Evolutionary conservation across 208 protist species (phyloP), one percentile per base, ranked within the genome.

Genomic region (Novymonas esmeraldas): DNA sequence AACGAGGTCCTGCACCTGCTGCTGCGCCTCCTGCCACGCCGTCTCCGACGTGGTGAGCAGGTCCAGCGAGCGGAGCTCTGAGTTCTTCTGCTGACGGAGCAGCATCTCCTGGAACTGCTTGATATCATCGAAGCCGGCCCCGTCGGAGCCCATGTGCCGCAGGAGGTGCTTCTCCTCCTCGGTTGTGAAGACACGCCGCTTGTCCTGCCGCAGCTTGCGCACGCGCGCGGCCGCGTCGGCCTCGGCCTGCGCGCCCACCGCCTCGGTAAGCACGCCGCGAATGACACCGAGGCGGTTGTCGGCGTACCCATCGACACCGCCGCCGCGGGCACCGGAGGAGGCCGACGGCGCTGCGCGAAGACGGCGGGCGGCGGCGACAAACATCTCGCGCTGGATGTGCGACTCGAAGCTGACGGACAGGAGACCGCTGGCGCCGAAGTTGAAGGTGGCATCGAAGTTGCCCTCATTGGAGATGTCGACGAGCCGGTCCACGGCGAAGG

Each of bases 351-450:
- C 56, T 16, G 62, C 77, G 59, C 86, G 84, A 52, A 84, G 67
- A 3, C 79, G 79, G 1, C 76, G 76, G 22, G 92, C 74, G 2
- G 88, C 81, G 1, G 86, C 84, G 4, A 94, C 65, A 41, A 96
- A 94, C 86, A 96, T 96, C 73, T 94, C 86, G 0, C 91, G 79
- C 63, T 96, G 91, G 67, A 96, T 94, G 73, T 92, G 79, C 5
- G 91, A 94, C 70, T 88, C 86, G 61, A 96, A 96, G 54, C 78
- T 84, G 26, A 93, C 87, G 4, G 81, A 89, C 2, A 96, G 65
- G 81, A 93, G 78, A 2, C 89, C 91, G 41, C 91, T 93, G 14
- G 78, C 80, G 11, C 83, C 86, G 63, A 94, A 94, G 69, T 94
- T 86, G 45, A 96, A 94, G 13, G 84, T 91, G 26, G 88, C 86